Percentiles rank a stretch among this genome's conserved stretches.
These are phyloP conservation scores for Solanum hybrid DNA, from an alignment of 305 asterid species.

Conservation along the genomic window DNA sequence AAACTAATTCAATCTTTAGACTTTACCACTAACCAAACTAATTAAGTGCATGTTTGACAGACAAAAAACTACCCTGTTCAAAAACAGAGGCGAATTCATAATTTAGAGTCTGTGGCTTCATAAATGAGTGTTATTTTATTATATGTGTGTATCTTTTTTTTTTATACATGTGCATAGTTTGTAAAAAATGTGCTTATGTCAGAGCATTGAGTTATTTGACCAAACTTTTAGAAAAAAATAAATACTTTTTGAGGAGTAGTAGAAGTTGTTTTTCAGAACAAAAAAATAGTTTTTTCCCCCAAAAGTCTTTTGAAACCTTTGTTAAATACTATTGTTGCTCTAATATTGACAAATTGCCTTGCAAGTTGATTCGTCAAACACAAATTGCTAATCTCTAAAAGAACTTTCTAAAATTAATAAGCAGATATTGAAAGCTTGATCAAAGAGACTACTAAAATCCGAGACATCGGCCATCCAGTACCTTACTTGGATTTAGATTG, in stretches of 20 bases:
- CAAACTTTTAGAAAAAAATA: background rate
- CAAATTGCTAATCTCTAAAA: background rate
- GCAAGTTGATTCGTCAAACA: background rate
- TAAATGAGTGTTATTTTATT: too few relatives aligned
- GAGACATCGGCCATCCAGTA: background rate
- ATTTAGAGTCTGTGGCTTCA: too few relatives aligned
- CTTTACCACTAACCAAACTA: background rate
- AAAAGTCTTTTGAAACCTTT: too few relatives aligned
- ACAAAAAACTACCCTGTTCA: too few relatives aligned
- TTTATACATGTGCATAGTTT: too few relatives aligned
- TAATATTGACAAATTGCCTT: background rate
- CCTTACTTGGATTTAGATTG: conserved; percentile 44
- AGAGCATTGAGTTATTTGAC: background rate
- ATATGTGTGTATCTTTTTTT: too few relatives aligned
- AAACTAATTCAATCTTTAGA: background rate
- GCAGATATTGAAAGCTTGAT: background rate
- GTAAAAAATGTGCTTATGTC: too few relatives aligned
- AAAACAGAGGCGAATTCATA: too few relatives aligned
- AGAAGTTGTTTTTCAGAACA: background rate
- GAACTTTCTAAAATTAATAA: background rate
- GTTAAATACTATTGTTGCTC: background rate
- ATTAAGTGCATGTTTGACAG: too few relatives aligned
- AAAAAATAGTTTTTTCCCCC: too few relatives aligned
- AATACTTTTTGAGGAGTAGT: background rate
- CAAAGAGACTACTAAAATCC: background rate